Evolutionary conservation across 2,329 filamentous ascomycete species (phyloP).

Genomic region (Macrophomina phaseolina): DNA sequence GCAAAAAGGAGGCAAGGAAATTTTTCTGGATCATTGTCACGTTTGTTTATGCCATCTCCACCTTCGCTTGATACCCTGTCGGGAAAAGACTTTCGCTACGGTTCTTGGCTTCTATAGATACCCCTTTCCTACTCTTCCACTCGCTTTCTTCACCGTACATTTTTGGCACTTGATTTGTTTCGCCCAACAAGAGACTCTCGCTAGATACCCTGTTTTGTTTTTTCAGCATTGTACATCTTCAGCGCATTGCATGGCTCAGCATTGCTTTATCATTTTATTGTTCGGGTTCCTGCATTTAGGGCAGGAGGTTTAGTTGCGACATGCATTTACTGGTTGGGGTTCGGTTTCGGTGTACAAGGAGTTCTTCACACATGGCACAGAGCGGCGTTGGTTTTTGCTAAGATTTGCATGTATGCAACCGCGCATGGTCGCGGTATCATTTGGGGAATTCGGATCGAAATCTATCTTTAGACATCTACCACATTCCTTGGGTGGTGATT

Average conservation of each 20-base stretch:
- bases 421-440: conserved; percentile 5
- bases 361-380: neutral
- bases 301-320: neutral
- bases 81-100: conserved; percentile 22
- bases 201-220: conserved; percentile 21
- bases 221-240: neutral
- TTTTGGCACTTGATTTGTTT: neutral
- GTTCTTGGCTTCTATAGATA: conserved; percentile 14
- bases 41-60: conserved; percentile 18
- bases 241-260: conserved; percentile 11
- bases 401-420: conserved; percentile 11
- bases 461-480: conserved; percentile 22
- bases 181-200: conserved; percentile 13
- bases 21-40: neutral
- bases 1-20: conserved; percentile 12
- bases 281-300: neutral
- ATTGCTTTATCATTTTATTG: neutral
- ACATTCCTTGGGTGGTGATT: neutral
- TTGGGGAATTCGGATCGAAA: conserved; percentile 14
- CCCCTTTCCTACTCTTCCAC: conserved; percentile 10
- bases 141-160: conserved; percentile 20
- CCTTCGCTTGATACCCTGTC: conserved; percentile 22
- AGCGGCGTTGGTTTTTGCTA: neutral
- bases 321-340: conserved; percentile 11
- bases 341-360: neutral